phyloP scores from a whole-genome alignment of 208 protist species.

The Crithidia acanthocephali region DNA sequence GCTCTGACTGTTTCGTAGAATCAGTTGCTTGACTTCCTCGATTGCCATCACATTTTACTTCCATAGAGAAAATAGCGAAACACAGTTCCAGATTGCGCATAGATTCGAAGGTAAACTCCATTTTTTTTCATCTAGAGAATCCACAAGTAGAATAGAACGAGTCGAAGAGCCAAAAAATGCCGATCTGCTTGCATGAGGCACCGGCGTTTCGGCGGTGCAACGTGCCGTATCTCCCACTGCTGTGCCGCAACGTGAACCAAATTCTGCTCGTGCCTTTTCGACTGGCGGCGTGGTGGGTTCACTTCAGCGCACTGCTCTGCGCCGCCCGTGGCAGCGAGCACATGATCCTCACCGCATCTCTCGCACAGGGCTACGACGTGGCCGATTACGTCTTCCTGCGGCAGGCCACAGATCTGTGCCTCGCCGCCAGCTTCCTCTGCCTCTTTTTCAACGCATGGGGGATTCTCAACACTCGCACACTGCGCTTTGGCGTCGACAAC shows the following conservation, averaged over 20 bases:
- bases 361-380: constrained; percentile 32
- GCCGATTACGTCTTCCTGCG: constrained; percentile 52
- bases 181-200: constrained; percentile 21
- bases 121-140: too few relatives aligned
- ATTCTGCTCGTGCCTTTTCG: constrained; percentile 62
- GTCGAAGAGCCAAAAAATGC: constrained; percentile 12
- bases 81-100: too few relatives aligned
- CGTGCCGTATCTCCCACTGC: constrained; percentile 9
- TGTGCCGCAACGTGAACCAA: constrained; percentile 50
- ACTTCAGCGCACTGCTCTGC: constrained; percentile 69
- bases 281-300: constrained; percentile 46
- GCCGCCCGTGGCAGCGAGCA: constrained; percentile 46
- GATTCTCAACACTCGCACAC: constrained; percentile 62
- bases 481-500: constrained; percentile 63
- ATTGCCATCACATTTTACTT: too few relatives aligned
- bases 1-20: too few relatives aligned
- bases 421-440: constrained; percentile 57
- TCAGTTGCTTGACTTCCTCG: too few relatives aligned
- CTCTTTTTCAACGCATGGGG: constrained; percentile 59
- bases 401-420: constrained; percentile 41
- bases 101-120: too few relatives aligned
- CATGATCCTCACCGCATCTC: constrained; percentile 55
- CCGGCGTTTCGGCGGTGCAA: constrained; percentile 21
- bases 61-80: too few relatives aligned
- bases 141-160: too few relatives aligned